Conservation (phyloP, 108 stramenopile genomes). For the Cyclotella cryptica region DNA sequence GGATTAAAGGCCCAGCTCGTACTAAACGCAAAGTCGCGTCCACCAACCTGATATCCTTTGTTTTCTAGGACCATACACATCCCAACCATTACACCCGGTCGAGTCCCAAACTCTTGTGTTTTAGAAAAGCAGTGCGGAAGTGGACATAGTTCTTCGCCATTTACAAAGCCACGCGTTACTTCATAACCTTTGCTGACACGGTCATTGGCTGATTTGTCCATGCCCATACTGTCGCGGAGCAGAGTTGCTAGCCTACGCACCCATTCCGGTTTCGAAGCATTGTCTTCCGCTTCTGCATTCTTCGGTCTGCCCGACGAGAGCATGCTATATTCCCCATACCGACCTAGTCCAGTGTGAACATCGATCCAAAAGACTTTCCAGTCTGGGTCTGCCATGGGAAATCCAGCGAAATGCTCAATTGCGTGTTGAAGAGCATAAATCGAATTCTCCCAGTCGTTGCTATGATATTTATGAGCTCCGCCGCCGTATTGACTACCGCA, state of each 20-base stretch:
- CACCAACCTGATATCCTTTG: constrained; percentile 50
- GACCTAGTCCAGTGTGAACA: constrained; percentile 86
- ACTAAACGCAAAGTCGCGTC: constrained; percentile 12
- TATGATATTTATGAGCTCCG: constrained; percentile 30
- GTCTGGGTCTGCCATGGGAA: neutral
- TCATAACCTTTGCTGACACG: constrained; percentile 63
- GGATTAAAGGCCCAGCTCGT: constrained; percentile 52
- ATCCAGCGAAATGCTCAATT: constrained; percentile 37
- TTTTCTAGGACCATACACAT: constrained; percentile 78
- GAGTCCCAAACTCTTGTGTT: constrained; percentile 84
- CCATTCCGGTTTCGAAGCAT: neutral
- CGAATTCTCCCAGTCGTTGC: constrained; percentile 56
- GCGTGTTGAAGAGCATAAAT: constrained; percentile 48
- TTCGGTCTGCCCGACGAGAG: constrained; percentile 12
- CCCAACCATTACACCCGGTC: constrained; percentile 63
- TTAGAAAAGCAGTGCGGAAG: constrained; percentile 28
- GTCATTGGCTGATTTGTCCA: constrained; percentile 18
- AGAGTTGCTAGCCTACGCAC: neutral
- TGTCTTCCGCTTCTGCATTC: neutral
- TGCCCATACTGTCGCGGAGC: neutral
- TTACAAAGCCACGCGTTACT: constrained; percentile 45
- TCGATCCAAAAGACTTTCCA: constrained; percentile 71
- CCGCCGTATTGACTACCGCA: constrained; percentile 83
- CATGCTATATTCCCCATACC: constrained; percentile 63
- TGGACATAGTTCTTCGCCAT: constrained; percentile 40